phyloP scores from a whole-genome alignment of 2,329 filamentous ascomycete genomes.

The Aspergillus sp. region DNA sequence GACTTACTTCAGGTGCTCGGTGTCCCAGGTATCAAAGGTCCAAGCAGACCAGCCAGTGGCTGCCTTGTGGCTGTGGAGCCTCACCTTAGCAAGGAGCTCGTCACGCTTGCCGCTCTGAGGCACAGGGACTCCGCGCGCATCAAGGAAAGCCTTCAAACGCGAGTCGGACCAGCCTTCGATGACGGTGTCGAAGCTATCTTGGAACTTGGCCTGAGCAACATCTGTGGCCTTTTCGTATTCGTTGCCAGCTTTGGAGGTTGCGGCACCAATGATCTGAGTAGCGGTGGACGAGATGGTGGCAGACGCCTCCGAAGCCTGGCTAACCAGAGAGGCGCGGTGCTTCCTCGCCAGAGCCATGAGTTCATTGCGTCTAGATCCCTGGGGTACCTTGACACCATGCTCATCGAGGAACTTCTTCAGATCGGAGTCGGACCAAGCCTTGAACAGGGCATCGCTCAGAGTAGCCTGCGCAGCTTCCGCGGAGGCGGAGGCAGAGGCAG shows the following conservation, averaged over 20 bases:
- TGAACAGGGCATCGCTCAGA: slow-evolving; percentile 79
- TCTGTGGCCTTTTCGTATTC: slow-evolving; percentile 76
- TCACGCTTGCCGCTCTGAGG: slow-evolving; percentile 71
- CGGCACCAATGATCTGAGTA: slow-evolving; percentile 63
- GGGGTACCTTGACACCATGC: slow-evolving; percentile 85
- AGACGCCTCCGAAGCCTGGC: slow-evolving; percentile 57
- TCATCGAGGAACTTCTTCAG: slow-evolving; percentile 93
- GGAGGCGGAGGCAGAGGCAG: slow-evolving; percentile 63
- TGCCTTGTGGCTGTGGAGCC: slow-evolving; percentile 71
- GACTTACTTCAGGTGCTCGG: slow-evolving; percentile 66
- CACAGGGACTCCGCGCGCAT: slow-evolving; percentile 73
- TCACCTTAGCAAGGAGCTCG: slow-evolving; percentile 73
- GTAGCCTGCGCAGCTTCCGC: slow-evolving; percentile 71
- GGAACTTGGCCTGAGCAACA: slow-evolving; percentile 61
- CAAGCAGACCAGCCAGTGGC: slow-evolving; percentile 68
- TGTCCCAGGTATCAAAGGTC: slow-evolving; percentile 77
- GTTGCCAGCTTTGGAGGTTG: slow-evolving; percentile 74
- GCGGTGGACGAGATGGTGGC: slow-evolving; percentile 46
- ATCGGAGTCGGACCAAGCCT: slow-evolving; percentile 85
- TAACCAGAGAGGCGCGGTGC: slow-evolving; percentile 67
- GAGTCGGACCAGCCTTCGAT: slow-evolving; percentile 70
- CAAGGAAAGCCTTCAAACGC: slow-evolving; percentile 75
- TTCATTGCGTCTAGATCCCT: slow-evolving; percentile 88
- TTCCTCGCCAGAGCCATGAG: slow-evolving; percentile 86
- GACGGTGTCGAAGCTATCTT: slow-evolving; percentile 68